Evolutionary conservation across 768 basidiomycete species (phyloP).

Genomic region (Mycena indigotica): DNA sequence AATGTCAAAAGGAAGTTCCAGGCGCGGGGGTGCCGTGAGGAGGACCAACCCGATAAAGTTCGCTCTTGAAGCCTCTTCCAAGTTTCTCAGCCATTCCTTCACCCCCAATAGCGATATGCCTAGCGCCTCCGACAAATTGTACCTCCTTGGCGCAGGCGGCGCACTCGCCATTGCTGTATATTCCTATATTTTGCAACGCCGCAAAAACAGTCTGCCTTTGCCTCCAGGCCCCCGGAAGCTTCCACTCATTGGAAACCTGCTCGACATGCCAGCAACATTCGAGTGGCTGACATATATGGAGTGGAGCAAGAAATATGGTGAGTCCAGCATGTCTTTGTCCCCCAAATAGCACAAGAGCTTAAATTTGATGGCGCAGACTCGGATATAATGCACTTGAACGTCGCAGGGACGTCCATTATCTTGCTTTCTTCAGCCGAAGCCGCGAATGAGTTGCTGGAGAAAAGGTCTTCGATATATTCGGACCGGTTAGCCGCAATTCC

Average conservation of each 20-base stretch:
- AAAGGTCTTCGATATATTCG: conserved; percentile 44
- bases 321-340: too few species aligned
- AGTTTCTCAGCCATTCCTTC: not conserved
- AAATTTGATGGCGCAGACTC: conserved; percentile 26
- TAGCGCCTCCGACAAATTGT: not conserved
- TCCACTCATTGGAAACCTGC: conserved; percentile 19
- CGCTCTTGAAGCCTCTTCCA: not conserved
- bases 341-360: not conserved
- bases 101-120: not conserved
- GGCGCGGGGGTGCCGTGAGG: too few species aligned
- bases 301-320: conserved; percentile 18
- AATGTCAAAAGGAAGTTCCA: too few species aligned
- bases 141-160: not conserved
- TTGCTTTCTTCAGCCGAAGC: conserved; percentile 38
- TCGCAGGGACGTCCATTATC: conserved; percentile 35
- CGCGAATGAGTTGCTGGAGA: conserved; percentile 44
- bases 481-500: conserved; percentile 27
- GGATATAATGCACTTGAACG: conserved; percentile 33
- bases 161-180: conserved; percentile 4
- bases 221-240: conserved; percentile 20
- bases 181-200: conserved; percentile 1
- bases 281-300: conserved; percentile 15
- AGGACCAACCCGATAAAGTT: too few species aligned
- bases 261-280: conserved; percentile 13
- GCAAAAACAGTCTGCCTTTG: conserved; percentile 7